These are phyloP conservation scores for Phytopythium oedochilum DNA, from an alignment of 352 stramenopile genomes.

Conservation along the genomic window DNA sequence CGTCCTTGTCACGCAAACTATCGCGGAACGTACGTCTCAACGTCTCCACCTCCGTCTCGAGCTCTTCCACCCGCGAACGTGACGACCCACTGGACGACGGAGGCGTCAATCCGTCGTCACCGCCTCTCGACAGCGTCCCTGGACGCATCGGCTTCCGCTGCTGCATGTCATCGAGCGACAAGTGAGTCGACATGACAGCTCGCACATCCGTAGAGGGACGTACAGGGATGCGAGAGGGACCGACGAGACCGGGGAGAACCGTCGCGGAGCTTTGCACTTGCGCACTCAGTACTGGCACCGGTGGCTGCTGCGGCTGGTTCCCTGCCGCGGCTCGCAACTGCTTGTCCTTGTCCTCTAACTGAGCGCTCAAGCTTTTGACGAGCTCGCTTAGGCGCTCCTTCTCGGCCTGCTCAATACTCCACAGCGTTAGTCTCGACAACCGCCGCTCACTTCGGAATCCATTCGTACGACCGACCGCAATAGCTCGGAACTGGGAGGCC, in stretches of 20 bases:
- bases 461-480: slow-evolving; percentile 27
- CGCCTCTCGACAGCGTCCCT: not conserved
- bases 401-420: slow-evolving; percentile 30
- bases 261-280: not conserved
- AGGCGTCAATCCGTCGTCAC: not conserved
- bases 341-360: slow-evolving; percentile 63
- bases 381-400: slow-evolving; percentile 60
- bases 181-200: too few relatives aligned
- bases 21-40: slow-evolving; percentile 45
- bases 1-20: slow-evolving; percentile 52
- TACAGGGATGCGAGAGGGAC: slow-evolving; percentile 29
- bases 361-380: slow-evolving; percentile 40
- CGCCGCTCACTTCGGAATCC: not conserved
- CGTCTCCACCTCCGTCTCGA: slow-evolving; percentile 30
- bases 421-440: not conserved
- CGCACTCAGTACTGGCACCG: not conserved
- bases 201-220: slow-evolving; percentile 4
- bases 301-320: slow-evolving; percentile 6
- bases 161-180: not conserved
- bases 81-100: not conserved
- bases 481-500: slow-evolving; percentile 39
- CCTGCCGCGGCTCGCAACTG: slow-evolving; percentile 19
- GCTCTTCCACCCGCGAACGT: slow-evolving; percentile 7
- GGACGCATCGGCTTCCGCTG: slow-evolving; percentile 4
- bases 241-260: not conserved